These are phyloP conservation scores for Colletotrichum paranaense DNA, from an alignment of 2,329 filamentous ascomycete genomes.

Conservation along the genomic window DNA sequence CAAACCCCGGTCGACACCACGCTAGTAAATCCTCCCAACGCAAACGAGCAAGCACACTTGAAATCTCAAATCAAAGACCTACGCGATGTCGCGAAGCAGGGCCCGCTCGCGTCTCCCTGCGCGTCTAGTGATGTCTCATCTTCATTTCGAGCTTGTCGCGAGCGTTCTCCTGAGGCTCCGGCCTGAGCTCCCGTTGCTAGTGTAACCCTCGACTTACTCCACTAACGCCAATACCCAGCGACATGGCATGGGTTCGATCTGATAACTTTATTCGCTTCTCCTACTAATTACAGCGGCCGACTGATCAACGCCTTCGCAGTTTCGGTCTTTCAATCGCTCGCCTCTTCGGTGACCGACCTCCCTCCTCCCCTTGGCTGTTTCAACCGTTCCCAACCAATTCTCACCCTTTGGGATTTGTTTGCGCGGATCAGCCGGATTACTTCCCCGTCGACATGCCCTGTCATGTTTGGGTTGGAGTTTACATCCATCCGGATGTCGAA, in stretches of 20 bases:
- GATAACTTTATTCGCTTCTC: conserved; percentile 30
- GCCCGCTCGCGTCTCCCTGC: conserved; percentile 1
- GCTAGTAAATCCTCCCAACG: not conserved
- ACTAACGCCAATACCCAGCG: conserved; percentile 1
- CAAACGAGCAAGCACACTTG: not conserved
- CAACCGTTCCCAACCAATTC: not conserved
- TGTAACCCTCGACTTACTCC: not conserved
- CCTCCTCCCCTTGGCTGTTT: not conserved
- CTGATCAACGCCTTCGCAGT: not conserved
- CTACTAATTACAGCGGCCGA: not conserved
- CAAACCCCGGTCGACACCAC: not conserved
- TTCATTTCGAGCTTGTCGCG: conserved; percentile 22
- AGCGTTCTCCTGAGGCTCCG: not conserved
- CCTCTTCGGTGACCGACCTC: conserved; percentile 4
- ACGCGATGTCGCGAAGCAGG: not conserved
- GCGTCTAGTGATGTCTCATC: conserved; percentile 12
- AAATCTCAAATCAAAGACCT: conserved; percentile 13
- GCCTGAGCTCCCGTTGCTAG: conserved; percentile 6
- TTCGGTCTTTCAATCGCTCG: conserved; percentile 6
- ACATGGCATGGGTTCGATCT: conserved; percentile 30
- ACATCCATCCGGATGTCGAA: not conserved
- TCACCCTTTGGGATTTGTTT: not conserved
- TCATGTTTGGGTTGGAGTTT: not conserved
- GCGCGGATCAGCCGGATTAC: not conserved
- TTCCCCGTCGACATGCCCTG: not conserved